Base-by-base conservation (phyloP, 2,329 filamentous ascomycete species). In the Diaporthe nobilis region DNA sequence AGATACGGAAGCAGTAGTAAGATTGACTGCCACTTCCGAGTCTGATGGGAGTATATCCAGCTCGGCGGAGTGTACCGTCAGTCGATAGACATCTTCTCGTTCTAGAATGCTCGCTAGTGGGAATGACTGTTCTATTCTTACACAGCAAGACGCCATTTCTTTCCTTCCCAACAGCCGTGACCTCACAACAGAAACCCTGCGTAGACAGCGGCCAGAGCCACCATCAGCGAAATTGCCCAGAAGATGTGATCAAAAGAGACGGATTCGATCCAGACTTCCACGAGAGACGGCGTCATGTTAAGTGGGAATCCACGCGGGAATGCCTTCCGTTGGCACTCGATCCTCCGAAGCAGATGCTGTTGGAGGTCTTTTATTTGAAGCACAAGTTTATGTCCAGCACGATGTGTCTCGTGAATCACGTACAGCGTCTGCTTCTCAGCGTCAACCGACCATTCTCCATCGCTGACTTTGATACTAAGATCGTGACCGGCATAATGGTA, bases 11-110 rank as follows among this genome's bases (percentile, higher is more conserved):
- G 87, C 84, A 0, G 82, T 84, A 1, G 84, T 89, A 6, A 87
- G 80, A 55, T 74, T 89, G 58, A 85, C 82, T 39, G 87, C 82
- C n/a, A 86, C 82, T 17, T 88, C 87, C 0, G 87, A 88, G 82
- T 87, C 86, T 13, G 83, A 88, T 75, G 75, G 77, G 2, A 75
- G 70, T 5, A 80, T 83, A 15, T 78, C 76, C 7, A 79, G 80
- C 3, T 80, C 80, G 3, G 82, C 82, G 2, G 78, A 80, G 72
- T 86, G 85, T 61, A 77, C 73, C n/a, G 81, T 86, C 8, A 74
- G 31, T 53, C 34, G 3, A 68, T 39, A 68, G 63, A 15, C 9
- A 39, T 68, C 47, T 20, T 37, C 20, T 39, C 12, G 6, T 68
- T 53, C 44, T 10, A 20, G 7, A 37, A 17, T 25, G n/a, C n/a